A percentile compares a stretch with the other conserved stretches of the same genome.
These are phyloP conservation scores for Diaporthe vexans DNA, from an alignment of 2,329 filamentous ascomycete genomes.

Conservation along the genomic window DNA sequence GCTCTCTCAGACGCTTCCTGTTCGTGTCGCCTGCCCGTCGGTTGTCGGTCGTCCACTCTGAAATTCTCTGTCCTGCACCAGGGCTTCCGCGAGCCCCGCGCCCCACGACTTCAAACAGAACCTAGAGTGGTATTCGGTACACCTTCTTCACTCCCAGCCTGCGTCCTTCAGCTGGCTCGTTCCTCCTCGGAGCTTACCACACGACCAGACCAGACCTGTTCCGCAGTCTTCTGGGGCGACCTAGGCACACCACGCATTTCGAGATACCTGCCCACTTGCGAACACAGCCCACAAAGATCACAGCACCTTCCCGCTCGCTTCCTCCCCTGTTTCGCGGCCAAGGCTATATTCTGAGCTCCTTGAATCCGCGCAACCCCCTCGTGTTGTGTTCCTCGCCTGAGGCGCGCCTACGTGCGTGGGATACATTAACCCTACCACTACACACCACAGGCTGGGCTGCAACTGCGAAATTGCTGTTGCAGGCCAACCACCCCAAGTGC, in stretches of 20 bases:
- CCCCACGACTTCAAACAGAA: conserved; percentile 30
- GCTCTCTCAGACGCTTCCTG: background rate
- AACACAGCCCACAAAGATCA: background rate
- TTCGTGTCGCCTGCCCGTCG: conserved; percentile 7
- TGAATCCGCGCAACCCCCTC: conserved; percentile 32
- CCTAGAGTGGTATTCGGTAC: conserved; percentile 35
- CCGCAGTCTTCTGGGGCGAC: conserved; percentile 25
- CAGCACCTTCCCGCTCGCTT: background rate
- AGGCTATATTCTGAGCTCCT: conserved; percentile 27
- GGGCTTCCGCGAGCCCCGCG: conserved; percentile 29
- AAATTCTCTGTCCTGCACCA: conserved; percentile 16
- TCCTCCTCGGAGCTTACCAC: conserved; percentile 34
- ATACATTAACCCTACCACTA: conserved; percentile 34
- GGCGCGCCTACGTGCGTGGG: conserved; percentile 40
- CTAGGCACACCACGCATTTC: conserved; percentile 21
- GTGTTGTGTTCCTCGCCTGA: conserved; percentile 38
- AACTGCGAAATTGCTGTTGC: conserved; percentile 36
- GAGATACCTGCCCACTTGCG: conserved; percentile 28
- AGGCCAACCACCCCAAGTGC: conserved; percentile 34
- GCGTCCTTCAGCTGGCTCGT: conserved; percentile 13
- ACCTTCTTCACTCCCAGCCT: conserved; percentile 36
- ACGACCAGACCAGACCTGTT: background rate
- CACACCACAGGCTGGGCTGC: conserved; percentile 37
- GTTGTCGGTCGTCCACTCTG: background rate
- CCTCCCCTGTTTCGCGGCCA: conserved; percentile 29